Evolutionary conservation across 1,139 yeast species (phyloP).

Genomic region (Barnettozyma hawaiiensis): DNA sequence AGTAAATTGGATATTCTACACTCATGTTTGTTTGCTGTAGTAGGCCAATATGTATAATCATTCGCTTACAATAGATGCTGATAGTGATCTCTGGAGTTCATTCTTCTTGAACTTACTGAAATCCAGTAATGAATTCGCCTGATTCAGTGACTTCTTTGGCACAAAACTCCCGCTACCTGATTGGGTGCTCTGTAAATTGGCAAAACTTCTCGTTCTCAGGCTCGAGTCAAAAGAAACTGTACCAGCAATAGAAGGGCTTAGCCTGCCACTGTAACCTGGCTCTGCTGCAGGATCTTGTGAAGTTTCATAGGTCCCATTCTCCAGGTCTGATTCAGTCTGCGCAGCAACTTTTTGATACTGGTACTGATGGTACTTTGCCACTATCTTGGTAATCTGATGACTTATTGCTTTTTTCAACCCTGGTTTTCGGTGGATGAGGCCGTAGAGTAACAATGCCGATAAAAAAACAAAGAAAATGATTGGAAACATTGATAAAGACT

Average conservation of each 20-base stretch:
- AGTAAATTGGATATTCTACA: too few relatives aligned
- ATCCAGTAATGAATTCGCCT: constrained; percentile 18
- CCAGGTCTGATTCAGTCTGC: constrained; percentile 21
- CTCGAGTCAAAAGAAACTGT: constrained; percentile 12
- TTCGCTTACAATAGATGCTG: neutral
- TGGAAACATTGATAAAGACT: constrained; percentile 8
- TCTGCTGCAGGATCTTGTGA: neutral
- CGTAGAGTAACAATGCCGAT: constrained; percentile 12
- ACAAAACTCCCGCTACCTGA: constrained; percentile 1
- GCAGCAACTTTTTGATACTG: constrained; percentile 19
- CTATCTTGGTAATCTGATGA: constrained; percentile 12
- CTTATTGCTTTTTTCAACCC: constrained; percentile 13
- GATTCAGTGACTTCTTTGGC: constrained; percentile 14
- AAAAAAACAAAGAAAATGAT: constrained; percentile 7
- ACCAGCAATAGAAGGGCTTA: constrained; percentile 20
- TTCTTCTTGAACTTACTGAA: constrained; percentile 17
- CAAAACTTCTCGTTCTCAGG: constrained; percentile 24
- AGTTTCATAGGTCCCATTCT: constrained; percentile 14
- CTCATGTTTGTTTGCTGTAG: too few relatives aligned
- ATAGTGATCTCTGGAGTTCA: constrained; percentile 10
- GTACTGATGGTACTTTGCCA: constrained; percentile 16
- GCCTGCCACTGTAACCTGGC: constrained; percentile 16
- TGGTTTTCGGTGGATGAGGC: constrained; percentile 12
- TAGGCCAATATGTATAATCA: too few relatives aligned
- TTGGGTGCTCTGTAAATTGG: constrained; percentile 16